These are phyloP conservation scores for Lagerstroemia speciosa DNA, from an alignment of 345 rosid genomes.

Conservation along the genomic window DNA sequence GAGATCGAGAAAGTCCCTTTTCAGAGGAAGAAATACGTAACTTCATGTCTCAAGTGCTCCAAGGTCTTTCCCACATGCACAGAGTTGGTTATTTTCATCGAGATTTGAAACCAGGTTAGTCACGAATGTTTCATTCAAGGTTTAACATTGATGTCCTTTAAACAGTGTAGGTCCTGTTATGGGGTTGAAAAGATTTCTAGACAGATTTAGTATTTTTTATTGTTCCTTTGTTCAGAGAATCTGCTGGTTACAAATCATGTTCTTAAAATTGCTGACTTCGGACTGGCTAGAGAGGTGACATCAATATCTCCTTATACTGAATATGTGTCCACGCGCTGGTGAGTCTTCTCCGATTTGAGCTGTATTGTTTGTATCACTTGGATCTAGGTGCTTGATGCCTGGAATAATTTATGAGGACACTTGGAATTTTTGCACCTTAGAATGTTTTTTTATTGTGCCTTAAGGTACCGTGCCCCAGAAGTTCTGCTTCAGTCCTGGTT, in stretches of 20 bases:
- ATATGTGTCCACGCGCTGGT: slow-evolving; percentile 97
- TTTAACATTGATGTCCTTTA: background rate
- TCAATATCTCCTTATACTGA: slow-evolving; percentile 93
- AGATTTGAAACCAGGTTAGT: slow-evolving; percentile 83
- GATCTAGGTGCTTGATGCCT: background rate
- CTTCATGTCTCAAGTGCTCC: slow-evolving; percentile 73
- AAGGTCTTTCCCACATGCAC: slow-evolving; percentile 91
- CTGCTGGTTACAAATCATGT: slow-evolving; percentile 72
- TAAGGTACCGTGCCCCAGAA: slow-evolving; percentile 96
- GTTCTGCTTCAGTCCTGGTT: slow-evolving; percentile 73
- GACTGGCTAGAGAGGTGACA: slow-evolving; percentile 86
- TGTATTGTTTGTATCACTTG: background rate
- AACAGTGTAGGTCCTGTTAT: background rate
- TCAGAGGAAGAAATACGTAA: slow-evolving; percentile 67
- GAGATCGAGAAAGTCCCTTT: slow-evolving; percentile 54
- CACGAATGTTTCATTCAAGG: background rate
- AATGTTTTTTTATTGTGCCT: slow-evolving; percentile 5
- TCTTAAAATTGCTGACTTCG: slow-evolving; percentile 93
- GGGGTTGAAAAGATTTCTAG: slow-evolving; percentile 7
- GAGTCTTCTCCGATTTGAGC: slow-evolving; percentile 12
- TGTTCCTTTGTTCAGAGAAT: slow-evolving; percentile 41
- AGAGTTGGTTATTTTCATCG: slow-evolving; percentile 77
- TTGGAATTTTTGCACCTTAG: slow-evolving; percentile 3
- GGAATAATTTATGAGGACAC: background rate
- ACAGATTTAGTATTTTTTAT: slow-evolving; percentile 5